Evolutionary conservation across 352 stramenopile genomes (phyloP).

Genomic region (Vaucheria bursata): DNA sequence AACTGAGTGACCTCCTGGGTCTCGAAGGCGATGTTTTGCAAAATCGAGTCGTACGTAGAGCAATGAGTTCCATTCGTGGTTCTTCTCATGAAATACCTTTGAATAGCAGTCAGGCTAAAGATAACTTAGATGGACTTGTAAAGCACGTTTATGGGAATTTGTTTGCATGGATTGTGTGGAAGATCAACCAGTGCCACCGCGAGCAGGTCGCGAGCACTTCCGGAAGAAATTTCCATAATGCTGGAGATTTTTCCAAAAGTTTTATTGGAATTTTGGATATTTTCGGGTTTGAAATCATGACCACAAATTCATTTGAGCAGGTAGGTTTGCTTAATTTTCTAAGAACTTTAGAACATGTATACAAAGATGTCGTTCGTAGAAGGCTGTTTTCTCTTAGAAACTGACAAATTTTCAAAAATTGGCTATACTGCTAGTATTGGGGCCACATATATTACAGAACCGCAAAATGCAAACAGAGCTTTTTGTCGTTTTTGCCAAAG

Average conservation of each 20-base stretch:
- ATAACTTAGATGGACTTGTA: slow-evolving; percentile 71
- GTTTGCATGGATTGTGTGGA: slow-evolving; percentile 81
- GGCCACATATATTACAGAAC: too few relatives aligned
- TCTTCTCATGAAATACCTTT: slow-evolving; percentile 43
- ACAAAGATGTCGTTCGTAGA: too few relatives aligned
- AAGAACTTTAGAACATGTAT: too few relatives aligned
- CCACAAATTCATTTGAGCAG: slow-evolving; percentile 32
- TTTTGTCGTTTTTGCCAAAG: too few relatives aligned
- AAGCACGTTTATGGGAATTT: slow-evolving; percentile 80
- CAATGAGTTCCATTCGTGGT: slow-evolving; percentile 15
- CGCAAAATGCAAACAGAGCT: too few relatives aligned
- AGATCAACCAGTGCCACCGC: slow-evolving; percentile 62
- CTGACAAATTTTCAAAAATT: too few relatives aligned
- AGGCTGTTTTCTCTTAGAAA: too few relatives aligned
- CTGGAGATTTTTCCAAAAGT: too few relatives aligned
- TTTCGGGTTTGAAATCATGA: slow-evolving; percentile 73
- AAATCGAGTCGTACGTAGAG: slow-evolving; percentile 9
- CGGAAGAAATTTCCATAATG: too few relatives aligned
- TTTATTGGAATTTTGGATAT: slow-evolving; percentile 76
- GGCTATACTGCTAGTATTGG: too few relatives aligned
- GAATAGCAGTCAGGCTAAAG: slow-evolving; percentile 49
- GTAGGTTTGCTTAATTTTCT: too few relatives aligned
- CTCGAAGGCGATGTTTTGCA: background rate
- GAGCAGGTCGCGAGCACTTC: slow-evolving; percentile 12
- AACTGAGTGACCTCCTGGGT: background rate